These are phyloP conservation scores for Furculomyces boomerangus DNA, from an alignment of 371 early-diverging fungal genomes.

Conservation along the genomic window DNA sequence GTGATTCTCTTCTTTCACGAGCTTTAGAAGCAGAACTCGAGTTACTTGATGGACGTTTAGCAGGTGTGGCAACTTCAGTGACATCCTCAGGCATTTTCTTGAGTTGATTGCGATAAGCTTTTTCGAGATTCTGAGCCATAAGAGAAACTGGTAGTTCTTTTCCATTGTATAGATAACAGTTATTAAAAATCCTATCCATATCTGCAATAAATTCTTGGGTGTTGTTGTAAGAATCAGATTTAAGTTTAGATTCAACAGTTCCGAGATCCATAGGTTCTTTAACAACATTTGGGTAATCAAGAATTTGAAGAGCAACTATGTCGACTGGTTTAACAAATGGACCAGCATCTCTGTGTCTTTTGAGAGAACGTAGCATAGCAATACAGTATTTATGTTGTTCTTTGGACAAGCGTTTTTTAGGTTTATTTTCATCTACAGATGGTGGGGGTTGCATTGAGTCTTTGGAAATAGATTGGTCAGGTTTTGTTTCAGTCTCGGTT, in stretches of 20 bases:
- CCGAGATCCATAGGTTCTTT: constrained; percentile 96
- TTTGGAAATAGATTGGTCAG: too few relatives aligned
- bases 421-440: not conserved
- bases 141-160: constrained; percentile 50
- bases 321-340: constrained; percentile 93
- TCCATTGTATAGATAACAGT: constrained; percentile 94
- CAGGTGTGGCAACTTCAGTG: not conserved
- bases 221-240: constrained; percentile 44
- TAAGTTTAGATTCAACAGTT: constrained; percentile 79
- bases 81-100: constrained; percentile 14
- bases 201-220: constrained; percentile 70
- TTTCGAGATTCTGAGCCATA: constrained; percentile 53
- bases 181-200: constrained; percentile 71
- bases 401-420: constrained; percentile 18
- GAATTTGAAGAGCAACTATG: constrained; percentile 73
- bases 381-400: constrained; percentile 66
- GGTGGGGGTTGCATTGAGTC: too few relatives aligned
- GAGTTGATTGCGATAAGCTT: constrained; percentile 39
- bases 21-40: not conserved
- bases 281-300: constrained; percentile 86
- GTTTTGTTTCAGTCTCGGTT: not conserved
- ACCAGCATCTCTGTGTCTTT: constrained; percentile 58
- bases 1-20: constrained; percentile 30
- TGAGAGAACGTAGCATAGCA: constrained; percentile 50
- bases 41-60: not conserved